These are phyloP conservation scores for Pseudogymnoascus sp. DNA, from an alignment of 2,329 filamentous ascomycete species.

Conservation along the genomic window DNA sequence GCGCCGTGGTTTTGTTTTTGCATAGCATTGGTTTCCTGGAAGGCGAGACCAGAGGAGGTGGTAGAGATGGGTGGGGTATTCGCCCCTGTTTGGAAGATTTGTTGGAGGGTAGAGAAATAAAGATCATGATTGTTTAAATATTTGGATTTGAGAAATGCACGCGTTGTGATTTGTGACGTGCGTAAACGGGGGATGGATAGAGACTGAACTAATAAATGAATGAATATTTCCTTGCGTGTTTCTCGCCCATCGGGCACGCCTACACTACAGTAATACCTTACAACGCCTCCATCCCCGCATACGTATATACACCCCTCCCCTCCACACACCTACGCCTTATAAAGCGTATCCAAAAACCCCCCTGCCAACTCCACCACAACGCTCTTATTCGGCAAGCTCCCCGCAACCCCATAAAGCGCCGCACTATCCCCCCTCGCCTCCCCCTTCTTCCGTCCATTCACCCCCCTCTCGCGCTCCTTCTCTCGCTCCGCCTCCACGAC, in stretches of 20 bases:
- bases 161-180: no score
- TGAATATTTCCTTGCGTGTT: neutral
- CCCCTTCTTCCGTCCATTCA: slow-evolving; percentile 58
- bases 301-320: neutral
- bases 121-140: neutral
- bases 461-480: slow-evolving; percentile 66
- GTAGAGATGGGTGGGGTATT: neutral
- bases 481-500: slow-evolving; percentile 68
- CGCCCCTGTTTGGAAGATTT: neutral
- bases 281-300: neutral
- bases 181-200: neutral
- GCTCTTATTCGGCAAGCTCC: slow-evolving; percentile 90
- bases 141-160: neutral
- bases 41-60: neutral
- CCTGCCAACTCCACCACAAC: slow-evolving; percentile 84
- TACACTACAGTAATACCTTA: neutral
- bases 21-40: slow-evolving; percentile 4
- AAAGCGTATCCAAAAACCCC: slow-evolving; percentile 87
- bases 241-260: neutral
- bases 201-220: neutral
- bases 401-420: slow-evolving; percentile 89
- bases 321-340: slow-evolving; percentile 62
- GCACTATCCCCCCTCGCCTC: slow-evolving; percentile 71
- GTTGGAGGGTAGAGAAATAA: neutral
- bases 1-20: neutral